These are phyloP conservation scores for Biscogniauxia mediterranea DNA, from an alignment of 2,329 filamentous ascomycete species.

Conservation along the genomic window DNA sequence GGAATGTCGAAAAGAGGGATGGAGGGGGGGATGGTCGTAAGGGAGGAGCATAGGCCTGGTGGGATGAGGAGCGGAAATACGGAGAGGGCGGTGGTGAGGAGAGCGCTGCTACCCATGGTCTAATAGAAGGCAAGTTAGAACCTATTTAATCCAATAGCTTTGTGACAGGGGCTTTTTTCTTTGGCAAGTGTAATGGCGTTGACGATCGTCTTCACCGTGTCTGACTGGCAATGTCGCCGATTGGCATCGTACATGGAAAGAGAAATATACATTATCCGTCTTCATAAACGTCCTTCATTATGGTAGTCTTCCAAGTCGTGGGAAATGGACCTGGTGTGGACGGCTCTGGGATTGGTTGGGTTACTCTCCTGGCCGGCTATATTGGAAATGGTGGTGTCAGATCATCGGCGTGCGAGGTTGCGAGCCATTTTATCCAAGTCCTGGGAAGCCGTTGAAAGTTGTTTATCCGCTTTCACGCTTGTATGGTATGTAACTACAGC, in stretches of 20 bases:
- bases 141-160: conserved; percentile 1
- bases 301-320: not conserved
- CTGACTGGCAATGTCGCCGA: not conserved
- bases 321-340: not conserved
- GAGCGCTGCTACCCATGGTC: not conserved
- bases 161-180: too few relatives aligned
- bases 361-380: not conserved
- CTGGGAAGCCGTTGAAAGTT: not conserved
- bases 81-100: not conserved
- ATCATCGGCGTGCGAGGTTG: not conserved
- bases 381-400: not conserved
- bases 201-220: not conserved
- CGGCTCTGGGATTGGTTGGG: not conserved
- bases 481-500: not conserved
- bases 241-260: not conserved
- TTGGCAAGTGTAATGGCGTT: too few relatives aligned
- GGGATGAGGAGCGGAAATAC: not conserved
- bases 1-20: not conserved
- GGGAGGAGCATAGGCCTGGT: not conserved
- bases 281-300: not conserved
- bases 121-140: not conserved
- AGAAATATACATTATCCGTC: not conserved
- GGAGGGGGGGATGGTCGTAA: too few relatives aligned
- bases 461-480: not conserved
- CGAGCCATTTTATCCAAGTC: conserved; percentile 12